Evolutionary conservation across 169 alveolate genomes (phyloP).

Genomic region (Cyclospora cayetanensis): DNA sequence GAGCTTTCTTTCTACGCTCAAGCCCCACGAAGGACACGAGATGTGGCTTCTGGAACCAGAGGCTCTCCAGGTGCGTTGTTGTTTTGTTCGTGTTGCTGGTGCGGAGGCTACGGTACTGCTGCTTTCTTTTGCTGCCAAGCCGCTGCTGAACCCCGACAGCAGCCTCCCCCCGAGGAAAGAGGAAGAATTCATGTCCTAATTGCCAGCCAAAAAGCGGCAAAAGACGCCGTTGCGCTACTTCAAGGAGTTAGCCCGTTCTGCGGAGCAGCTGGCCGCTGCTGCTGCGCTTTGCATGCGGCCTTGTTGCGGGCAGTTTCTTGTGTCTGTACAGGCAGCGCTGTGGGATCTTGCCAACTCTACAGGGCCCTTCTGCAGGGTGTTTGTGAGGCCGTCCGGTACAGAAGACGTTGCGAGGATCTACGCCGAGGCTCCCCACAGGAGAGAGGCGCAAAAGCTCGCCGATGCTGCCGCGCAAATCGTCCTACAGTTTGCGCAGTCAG

Average conservation of each 20-base stretch:
- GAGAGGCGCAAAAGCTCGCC: background rate
- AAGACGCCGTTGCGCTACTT: too few relatives aligned
- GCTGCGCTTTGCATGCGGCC: background rate
- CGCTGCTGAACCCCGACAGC: constrained; percentile 65
- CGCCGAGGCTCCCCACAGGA: constrained; percentile 62
- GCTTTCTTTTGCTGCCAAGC: constrained; percentile 68
- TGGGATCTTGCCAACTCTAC: background rate
- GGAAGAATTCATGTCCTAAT: too few relatives aligned
- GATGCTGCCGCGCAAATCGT: background rate
- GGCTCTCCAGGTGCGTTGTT: constrained; percentile 78
- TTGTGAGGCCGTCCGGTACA: constrained; percentile 90
- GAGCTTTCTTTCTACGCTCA: constrained; percentile 23
- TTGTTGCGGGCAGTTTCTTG: background rate
- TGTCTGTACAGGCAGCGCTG: background rate
- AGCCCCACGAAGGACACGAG: constrained; percentile 73
- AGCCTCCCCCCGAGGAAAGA: too few relatives aligned
- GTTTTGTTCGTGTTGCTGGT: background rate
- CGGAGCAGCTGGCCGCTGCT: background rate
- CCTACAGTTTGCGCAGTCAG: too few relatives aligned
- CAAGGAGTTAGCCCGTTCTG: too few relatives aligned
- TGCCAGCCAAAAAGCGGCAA: constrained; percentile 71
- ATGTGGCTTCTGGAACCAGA: constrained; percentile 76
- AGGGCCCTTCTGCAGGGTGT: constrained; percentile 78
- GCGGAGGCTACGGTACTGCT: background rate
- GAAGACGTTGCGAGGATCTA: constrained; percentile 81